These are phyloP conservation scores for Pythium phragmiticola DNA, from an alignment of 352 stramenopile genomes.

Conservation along the genomic window DNA sequence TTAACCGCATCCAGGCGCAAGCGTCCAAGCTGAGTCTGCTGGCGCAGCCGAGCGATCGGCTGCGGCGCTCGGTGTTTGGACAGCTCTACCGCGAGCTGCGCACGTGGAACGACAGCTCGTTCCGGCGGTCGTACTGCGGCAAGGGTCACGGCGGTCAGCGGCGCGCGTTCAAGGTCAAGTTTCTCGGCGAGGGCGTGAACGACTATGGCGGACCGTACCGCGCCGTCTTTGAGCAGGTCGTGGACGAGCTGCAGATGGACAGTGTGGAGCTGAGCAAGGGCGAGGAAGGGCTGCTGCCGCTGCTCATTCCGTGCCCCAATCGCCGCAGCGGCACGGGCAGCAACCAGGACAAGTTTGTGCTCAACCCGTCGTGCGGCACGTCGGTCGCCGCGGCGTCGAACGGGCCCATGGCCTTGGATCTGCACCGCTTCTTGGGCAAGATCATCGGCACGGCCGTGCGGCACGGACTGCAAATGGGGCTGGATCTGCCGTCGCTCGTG, in stretches of 20 bases:
- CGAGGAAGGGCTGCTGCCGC: constrained; percentile 82
- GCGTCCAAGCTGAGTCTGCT: constrained; percentile 85
- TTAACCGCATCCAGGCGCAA: constrained; percentile 96
- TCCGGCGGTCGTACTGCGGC: constrained; percentile 95
- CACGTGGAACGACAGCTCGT: constrained; percentile 92
- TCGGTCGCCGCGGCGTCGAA: constrained; percentile 63
- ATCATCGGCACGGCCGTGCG: constrained; percentile 88
- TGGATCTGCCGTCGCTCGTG: constrained; percentile 67
- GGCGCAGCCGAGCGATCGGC: constrained; percentile 82
- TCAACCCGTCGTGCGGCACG: constrained; percentile 82
- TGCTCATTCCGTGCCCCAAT: constrained; percentile 87
- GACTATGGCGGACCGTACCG: constrained; percentile 94
- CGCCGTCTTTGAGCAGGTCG: constrained; percentile 91
- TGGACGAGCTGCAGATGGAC: constrained; percentile 62
- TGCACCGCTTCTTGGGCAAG: constrained; percentile 90
- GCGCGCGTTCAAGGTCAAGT: constrained; percentile 93
- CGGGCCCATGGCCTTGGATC: constrained; percentile 90
- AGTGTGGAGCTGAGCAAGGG: constrained; percentile 38
- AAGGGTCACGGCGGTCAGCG: constrained; percentile 93
- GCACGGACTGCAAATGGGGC: constrained; percentile 68
- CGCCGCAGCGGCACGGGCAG: constrained; percentile 74
- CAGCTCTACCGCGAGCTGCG: constrained; percentile 97
- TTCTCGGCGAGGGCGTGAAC: constrained; percentile 93
- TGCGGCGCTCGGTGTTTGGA: constrained; percentile 95
- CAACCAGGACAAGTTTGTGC: constrained; percentile 84